Evolutionary conservation across 2,329 filamentous ascomycete species (phyloP).

Genomic region (Fusarium odoratissimum): DNA sequence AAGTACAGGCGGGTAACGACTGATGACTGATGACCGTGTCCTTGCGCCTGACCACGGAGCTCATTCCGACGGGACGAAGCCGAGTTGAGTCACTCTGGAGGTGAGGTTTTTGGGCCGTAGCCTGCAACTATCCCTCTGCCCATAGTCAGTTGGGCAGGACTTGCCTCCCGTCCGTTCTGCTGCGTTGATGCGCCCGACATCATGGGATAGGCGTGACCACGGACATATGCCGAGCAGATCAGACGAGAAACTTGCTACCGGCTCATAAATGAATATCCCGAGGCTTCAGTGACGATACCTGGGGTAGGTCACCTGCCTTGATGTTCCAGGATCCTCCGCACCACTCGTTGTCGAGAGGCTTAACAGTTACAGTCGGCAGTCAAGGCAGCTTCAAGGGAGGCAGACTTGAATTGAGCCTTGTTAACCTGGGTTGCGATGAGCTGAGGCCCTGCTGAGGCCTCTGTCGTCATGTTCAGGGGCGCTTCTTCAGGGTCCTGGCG

Average conservation of each 20-base stretch:
- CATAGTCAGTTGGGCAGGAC: constrained; percentile 16
- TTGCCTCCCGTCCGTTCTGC: constrained; percentile 26
- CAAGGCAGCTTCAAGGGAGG: constrained; percentile 2
- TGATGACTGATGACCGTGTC: constrained; percentile 36
- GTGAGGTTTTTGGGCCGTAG: constrained; percentile 10
- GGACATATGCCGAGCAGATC: constrained; percentile 42
- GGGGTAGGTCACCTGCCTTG: constrained; percentile 36
- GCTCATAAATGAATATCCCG: constrained; percentile 30
- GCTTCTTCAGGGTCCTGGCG: constrained; percentile 37
- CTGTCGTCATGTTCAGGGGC: constrained; percentile 41
- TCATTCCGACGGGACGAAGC: constrained; percentile 31
- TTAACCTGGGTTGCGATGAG: constrained; percentile 6
- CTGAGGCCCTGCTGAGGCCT: constrained; percentile 33
- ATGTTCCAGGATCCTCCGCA: constrained; percentile 21
- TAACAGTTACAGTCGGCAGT: constrained; percentile 14
- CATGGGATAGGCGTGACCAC: constrained; percentile 41
- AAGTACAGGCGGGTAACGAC: constrained; percentile 39
- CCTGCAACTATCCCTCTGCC: constrained; percentile 19
- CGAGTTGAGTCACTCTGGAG: constrained; percentile 26
- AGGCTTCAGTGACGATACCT: constrained; percentile 39
- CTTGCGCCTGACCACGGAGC: constrained; percentile 40
- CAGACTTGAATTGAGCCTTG: constrained; percentile 35
- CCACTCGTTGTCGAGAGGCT: constrained; percentile 14
- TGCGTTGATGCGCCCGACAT: constrained; percentile 30
- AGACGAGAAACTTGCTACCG: constrained; percentile 33